These are phyloP conservation scores for Erythrophleum fordii DNA, from an alignment of 306 rosid genomes.

Conservation along the genomic window DNA sequence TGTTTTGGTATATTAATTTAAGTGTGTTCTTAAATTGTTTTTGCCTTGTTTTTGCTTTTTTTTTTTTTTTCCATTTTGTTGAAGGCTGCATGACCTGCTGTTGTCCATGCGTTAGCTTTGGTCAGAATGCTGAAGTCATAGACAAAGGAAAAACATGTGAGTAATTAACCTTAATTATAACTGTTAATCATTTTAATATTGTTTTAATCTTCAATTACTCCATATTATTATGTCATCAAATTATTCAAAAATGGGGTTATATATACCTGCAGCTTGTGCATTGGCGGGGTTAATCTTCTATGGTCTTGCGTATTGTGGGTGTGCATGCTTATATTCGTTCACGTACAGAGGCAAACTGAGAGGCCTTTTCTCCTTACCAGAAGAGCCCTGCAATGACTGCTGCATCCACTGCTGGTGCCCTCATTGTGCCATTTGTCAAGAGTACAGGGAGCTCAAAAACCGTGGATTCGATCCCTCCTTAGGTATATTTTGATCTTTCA, in stretches of 20 bases:
- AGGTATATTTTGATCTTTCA: conserved; percentile 9
- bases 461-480: conserved; percentile 43
- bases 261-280: conserved; percentile 41
- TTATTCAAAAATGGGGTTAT: background rate
- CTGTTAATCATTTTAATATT: background rate
- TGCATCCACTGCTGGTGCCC: conserved; percentile 40
- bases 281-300: conserved; percentile 18
- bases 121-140: conserved; percentile 38
- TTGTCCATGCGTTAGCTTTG: conserved; percentile 43
- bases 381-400: conserved; percentile 40
- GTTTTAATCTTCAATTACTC: too few species aligned
- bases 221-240: too few species aligned
- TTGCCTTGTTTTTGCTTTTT: background rate
- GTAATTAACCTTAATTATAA: background rate
- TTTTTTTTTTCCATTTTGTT: too few species aligned
- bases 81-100: conserved; percentile 45
- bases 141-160: conserved; percentile 47
- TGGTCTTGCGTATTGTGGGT: background rate
- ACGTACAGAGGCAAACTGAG: conserved; percentile 44
- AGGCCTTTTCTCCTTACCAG: conserved; percentile 34
- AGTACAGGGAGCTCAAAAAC: conserved; percentile 47
- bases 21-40: too few species aligned
- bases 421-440: conserved; percentile 45
- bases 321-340: conserved; percentile 34
- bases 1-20: background rate